phyloP scores from a whole-genome alignment of 768 basidiomycete genomes.

The Trichaptum fuscoviolaceum region DNA sequence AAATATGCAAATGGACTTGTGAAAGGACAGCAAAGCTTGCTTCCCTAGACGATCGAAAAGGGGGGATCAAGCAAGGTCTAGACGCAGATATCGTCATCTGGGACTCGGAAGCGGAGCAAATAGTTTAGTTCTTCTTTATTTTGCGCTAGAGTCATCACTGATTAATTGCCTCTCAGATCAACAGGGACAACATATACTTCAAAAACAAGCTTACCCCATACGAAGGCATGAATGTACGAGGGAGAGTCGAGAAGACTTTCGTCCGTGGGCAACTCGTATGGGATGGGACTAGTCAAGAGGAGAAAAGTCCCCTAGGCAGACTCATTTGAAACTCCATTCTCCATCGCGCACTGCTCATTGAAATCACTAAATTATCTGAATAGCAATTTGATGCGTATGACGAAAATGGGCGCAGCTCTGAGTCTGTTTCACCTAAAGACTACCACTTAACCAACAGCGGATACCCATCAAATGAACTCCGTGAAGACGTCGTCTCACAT shows the following conservation, averaged over 20 bases:
- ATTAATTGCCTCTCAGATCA: constrained; percentile 46
- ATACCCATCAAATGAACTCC: not conserved
- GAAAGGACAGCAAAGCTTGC: constrained; percentile 74
- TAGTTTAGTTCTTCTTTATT: constrained; percentile 24
- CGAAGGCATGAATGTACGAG: constrained; percentile 64
- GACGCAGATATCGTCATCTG: constrained; percentile 89
- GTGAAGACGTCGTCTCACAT: not conserved
- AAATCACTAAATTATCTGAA: not conserved
- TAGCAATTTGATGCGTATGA: not conserved
- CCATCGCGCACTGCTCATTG: not conserved
- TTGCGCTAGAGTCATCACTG: constrained; percentile 3
- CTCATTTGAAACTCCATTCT: not conserved
- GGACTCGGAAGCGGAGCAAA: constrained; percentile 52
- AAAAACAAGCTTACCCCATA: constrained; percentile 95
- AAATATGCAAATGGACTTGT: constrained; percentile 74
- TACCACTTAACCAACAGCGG: not conserved
- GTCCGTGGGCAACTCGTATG: constrained; percentile 75
- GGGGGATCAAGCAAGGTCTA: constrained; percentile 61
- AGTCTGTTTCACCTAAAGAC: not conserved
- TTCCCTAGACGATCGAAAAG: constrained; percentile 65
- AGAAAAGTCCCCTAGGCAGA: not conserved
- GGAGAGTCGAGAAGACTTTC: constrained; percentile 72
- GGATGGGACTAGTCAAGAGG: constrained; percentile 23
- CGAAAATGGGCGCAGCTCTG: not conserved
- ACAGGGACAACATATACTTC: constrained; percentile 68